Percentiles rank a stretch among this genome's conserved stretches.
Conservation (phyloP, 2,329 filamentous ascomycete species). For the Calonectria hawksworthii region DNA sequence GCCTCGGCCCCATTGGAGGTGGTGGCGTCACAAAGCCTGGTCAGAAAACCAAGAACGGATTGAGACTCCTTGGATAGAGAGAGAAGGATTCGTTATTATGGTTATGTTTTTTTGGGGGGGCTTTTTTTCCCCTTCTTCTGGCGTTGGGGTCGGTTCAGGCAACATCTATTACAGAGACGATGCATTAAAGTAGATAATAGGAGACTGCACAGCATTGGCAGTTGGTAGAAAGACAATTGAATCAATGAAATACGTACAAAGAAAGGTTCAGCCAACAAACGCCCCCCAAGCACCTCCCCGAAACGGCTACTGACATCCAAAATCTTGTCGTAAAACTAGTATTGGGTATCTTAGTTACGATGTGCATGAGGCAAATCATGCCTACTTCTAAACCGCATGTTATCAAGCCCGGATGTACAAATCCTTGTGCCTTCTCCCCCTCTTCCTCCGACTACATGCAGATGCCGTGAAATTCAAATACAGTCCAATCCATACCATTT, state of each 20-base stretch:
- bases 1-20: conserved; percentile 63
- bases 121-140: conserved; percentile 34
- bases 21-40: conserved; percentile 73
- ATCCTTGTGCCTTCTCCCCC: neutral
- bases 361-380: conserved; percentile 18
- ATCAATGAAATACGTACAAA: neutral
- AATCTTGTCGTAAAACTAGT: conserved; percentile 32
- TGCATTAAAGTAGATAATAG: conserved; percentile 14
- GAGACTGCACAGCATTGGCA: conserved; percentile 4
- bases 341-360: conserved; percentile 41
- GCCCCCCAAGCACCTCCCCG: neutral
- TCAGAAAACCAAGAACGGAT: conserved; percentile 76
- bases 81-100: neutral
- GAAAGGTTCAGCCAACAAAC: neutral
- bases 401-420: neutral
- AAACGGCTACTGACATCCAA: conserved; percentile 10
- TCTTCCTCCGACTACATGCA: neutral
- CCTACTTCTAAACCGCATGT: conserved; percentile 25
- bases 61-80: conserved; percentile 69
- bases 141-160: conserved; percentile 33
- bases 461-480: conserved; percentile 12
- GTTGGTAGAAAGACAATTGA: conserved; percentile 3
- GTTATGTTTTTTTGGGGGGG: neutral
- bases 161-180: conserved; percentile 23
- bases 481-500: conserved; percentile 3